phyloP scores from a whole-genome alignment of 1,284 basidiomycete species.

The Cutaneotrichosporon cutaneum region DNA sequence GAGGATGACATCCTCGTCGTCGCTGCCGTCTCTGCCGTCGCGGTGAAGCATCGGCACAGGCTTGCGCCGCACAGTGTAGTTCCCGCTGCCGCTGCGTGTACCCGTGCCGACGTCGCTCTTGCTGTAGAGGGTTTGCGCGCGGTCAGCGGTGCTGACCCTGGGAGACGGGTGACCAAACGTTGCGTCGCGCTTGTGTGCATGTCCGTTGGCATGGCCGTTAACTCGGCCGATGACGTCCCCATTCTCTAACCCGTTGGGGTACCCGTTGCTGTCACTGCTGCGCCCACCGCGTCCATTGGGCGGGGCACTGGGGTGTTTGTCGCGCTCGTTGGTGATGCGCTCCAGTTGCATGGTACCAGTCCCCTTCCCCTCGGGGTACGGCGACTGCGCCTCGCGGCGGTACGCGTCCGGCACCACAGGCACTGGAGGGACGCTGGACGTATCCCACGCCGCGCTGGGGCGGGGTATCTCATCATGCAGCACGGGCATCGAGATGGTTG shows the following conservation, averaged over 20 bases:
- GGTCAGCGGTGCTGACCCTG: background rate
- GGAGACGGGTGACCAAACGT: background rate
- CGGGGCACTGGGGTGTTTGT: background rate
- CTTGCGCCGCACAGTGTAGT: background rate
- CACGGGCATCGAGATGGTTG: background rate
- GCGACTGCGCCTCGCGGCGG: background rate
- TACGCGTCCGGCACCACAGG: background rate
- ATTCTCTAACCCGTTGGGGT: background rate
- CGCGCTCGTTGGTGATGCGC: background rate
- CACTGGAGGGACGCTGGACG: background rate
- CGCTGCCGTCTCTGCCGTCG: background rate
- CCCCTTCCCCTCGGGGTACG: background rate
- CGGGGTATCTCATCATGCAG: background rate
- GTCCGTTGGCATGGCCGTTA: background rate
- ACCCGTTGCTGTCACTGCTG: background rate
- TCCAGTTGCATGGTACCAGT: background rate
- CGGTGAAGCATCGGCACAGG: background rate
- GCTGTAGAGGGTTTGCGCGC: background rate
- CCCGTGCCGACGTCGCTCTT: background rate
- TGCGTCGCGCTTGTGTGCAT: background rate
- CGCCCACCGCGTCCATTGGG: too few relatives aligned
- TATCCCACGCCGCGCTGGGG: background rate
- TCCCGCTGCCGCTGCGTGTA: background rate
- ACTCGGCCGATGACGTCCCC: background rate
- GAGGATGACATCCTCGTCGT: too few relatives aligned